Conservation (phyloP, 1,284 basidiomycete genomes). For the Meripilus lineatus region DNA sequence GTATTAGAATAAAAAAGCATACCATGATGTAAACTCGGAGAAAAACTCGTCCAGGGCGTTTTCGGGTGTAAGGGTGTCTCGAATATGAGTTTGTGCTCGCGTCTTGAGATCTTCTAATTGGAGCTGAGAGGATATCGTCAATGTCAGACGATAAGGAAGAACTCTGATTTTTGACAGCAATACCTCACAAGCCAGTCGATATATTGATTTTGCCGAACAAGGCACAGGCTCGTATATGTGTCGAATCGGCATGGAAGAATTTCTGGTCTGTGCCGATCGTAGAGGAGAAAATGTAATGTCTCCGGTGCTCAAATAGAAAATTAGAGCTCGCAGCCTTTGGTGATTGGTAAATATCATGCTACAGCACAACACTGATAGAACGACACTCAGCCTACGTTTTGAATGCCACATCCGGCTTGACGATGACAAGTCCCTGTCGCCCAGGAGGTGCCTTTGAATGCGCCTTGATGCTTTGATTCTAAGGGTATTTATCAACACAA, state of each 20-base stretch:
- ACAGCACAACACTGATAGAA: neutral
- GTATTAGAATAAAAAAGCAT: neutral
- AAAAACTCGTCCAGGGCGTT: slow-evolving; percentile 19
- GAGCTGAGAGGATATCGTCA: neutral
- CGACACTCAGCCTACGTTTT: slow-evolving; percentile 14
- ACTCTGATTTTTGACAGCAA: neutral
- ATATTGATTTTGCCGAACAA: slow-evolving; percentile 15
- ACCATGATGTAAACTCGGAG: slow-evolving; percentile 14
- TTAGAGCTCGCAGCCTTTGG: slow-evolving; percentile 17
- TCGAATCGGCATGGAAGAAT: neutral
- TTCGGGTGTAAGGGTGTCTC: slow-evolving; percentile 8
- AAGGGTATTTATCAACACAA: neutral
- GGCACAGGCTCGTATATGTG: neutral
- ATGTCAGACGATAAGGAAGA: too few species aligned
- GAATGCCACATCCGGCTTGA: slow-evolving; percentile 17
- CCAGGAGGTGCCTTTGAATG: neutral
- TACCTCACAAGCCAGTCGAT: slow-evolving; percentile 13
- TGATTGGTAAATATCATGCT: neutral
- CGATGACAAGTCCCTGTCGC: slow-evolving; percentile 8
- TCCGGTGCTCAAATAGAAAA: slow-evolving; percentile 18
- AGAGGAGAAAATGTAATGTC: slow-evolving; percentile 18
- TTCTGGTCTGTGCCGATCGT: slow-evolving; percentile 8
- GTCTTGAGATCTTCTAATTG: slow-evolving; percentile 15
- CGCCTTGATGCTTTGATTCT: neutral
- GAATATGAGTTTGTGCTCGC: slow-evolving; percentile 10